Conservation (phyloP, 345 rosid genomes). For the Carallia brachiata region DNA sequence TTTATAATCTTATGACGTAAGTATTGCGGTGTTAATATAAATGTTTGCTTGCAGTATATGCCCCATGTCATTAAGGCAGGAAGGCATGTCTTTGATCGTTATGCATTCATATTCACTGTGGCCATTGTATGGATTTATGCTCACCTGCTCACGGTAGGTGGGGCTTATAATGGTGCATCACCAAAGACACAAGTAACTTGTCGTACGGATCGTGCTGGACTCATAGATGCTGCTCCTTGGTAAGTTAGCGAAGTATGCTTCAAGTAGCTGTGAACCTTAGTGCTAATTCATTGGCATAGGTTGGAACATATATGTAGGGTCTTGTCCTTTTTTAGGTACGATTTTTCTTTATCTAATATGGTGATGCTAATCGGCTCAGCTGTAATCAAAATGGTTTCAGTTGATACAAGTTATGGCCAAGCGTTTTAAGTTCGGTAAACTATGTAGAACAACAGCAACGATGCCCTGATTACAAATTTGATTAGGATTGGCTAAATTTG, state of each 20-base stretch:
- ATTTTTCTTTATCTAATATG: not conserved
- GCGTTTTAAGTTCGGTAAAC: not conserved
- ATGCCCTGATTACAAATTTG: not conserved
- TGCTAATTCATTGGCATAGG: not conserved
- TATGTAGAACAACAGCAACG: too few species aligned
- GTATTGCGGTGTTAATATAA: conserved; percentile 5
- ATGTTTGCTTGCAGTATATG: conserved; percentile 63
- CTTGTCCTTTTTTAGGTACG: not conserved
- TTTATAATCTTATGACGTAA: not conserved
- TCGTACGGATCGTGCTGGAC: conserved; percentile 90
- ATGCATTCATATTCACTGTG: conserved; percentile 73
- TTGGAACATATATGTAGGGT: not conserved
- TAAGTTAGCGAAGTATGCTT: conserved; percentile 29
- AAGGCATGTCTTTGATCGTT: conserved; percentile 59
- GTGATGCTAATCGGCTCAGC: too few species aligned
- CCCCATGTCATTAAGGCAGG: conserved; percentile 64
- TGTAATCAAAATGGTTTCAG: not conserved
- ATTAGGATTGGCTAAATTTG: not conserved
- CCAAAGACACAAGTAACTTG: conserved; percentile 72
- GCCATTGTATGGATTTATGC: conserved; percentile 91
- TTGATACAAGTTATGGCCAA: not conserved
- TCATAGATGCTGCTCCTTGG: conserved; percentile 92
- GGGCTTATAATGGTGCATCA: conserved; percentile 70
- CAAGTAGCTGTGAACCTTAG: conserved; percentile 3
- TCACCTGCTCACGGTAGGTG: conserved; percentile 86